Base-by-base conservation (phyloP, 306 rosid species). In the Alnus rubra region DNA sequence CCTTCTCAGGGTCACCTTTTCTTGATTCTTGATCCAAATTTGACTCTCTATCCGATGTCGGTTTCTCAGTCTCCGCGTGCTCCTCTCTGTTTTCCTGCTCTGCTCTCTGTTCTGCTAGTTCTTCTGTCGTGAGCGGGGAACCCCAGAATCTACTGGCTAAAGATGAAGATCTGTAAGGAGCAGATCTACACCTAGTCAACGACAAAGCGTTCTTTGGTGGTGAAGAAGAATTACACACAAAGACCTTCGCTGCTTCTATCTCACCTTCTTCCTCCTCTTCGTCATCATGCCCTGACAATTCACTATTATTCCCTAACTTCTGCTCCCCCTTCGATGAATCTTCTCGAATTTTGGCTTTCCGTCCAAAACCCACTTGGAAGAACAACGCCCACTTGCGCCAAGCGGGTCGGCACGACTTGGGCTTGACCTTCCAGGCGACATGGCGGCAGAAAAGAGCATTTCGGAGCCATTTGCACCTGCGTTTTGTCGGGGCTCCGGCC, bases 161-260 rank as follows among this genome's bases (percentile, higher is more conserved):
- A 42, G 92, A 91, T 0, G 96, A 91, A 54, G 99, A 88, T 78
- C 97, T 86, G 71, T 90, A 83, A 7, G 98, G 97, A 33, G 96
- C 90, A 31, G 97, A 92, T 87, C 94, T 90, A 58, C 98, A 90
- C 13, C 98, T 85, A 13, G 92, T 92, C 4, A 94, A 76, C 18
- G 92, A 71, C 60, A 92, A 84, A 54, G 94, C 97, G 55, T 94
- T 89, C 71, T 85, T 90, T 9, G 96, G 97, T 0, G 97, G 96
- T 0, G 88, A 64, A 2, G 71, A 67, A 55, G 84, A 23, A 2
- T 78, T 67, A 11, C 79, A 69, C 71, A 68, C 82, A 11, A 84
- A 82, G 30, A 59, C 79, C 63, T 11, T 18, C 0, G 74, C 78
- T 30, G 54, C 52, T 58, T 83, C 83, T 60, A 56, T 58, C 55